Conservation (phyloP, 805 yeast genomes). For the Candida nemodendra region DNA sequence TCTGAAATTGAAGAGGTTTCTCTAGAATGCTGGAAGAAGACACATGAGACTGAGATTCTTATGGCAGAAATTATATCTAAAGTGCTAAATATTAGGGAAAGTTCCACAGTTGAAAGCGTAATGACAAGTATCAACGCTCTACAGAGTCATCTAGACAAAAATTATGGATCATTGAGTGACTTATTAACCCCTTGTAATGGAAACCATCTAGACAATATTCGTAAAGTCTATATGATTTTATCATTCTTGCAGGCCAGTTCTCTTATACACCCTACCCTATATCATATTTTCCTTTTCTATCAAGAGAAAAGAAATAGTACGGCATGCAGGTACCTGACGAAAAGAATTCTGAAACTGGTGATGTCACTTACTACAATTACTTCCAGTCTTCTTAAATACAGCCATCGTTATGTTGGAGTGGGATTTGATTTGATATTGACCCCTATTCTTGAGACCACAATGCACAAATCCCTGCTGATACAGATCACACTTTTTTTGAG, state of each 20-base stretch:
- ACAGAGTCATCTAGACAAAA: slow-evolving; percentile 33
- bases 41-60: slow-evolving; percentile 31
- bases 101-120: slow-evolving; percentile 39
- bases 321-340: slow-evolving; percentile 38
- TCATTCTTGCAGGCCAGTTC: slow-evolving; percentile 30
- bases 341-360: slow-evolving; percentile 32
- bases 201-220: slow-evolving; percentile 21
- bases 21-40: slow-evolving; percentile 32
- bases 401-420: slow-evolving; percentile 28
- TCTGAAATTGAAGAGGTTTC: slow-evolving; percentile 41
- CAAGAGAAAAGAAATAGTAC: slow-evolving; percentile 33
- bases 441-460: slow-evolving; percentile 36
- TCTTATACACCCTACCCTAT: slow-evolving; percentile 39
- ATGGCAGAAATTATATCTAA: slow-evolving; percentile 35
- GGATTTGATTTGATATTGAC: slow-evolving; percentile 40
- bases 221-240: slow-evolving; percentile 22
- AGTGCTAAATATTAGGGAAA: slow-evolving; percentile 40
- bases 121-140: slow-evolving; percentile 35
- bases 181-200: slow-evolving; percentile 25
- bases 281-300: slow-evolving; percentile 42
- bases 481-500: slow-evolving; percentile 31
- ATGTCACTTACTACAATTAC: slow-evolving; percentile 38
- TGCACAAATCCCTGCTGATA: slow-evolving; percentile 38
- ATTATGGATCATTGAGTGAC: slow-evolving; percentile 33
- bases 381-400: slow-evolving; percentile 33